These are phyloP conservation scores for Pyrus pyrifolia DNA, from an alignment of 306 rosid species.

Conservation along the genomic window DNA sequence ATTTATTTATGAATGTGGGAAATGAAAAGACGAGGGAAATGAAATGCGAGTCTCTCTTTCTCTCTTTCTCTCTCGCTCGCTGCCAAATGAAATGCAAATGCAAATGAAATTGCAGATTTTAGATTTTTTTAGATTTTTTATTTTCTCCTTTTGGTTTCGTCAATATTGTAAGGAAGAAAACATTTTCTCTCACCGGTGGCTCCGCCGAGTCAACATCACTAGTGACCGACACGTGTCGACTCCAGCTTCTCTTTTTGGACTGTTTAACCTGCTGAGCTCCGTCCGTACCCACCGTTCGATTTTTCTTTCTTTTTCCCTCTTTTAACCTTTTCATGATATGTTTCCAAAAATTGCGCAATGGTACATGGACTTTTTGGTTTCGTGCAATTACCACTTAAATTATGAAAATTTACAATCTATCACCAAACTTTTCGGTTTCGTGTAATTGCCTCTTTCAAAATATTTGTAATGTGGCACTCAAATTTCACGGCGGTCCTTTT, in stretches of 20 bases:
- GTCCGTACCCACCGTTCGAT: neutral
- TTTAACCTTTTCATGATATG: neutral
- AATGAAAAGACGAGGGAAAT: slow-evolving; percentile 41
- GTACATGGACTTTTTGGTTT: neutral
- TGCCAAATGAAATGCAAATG: slow-evolving; percentile 34
- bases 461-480: neutral
- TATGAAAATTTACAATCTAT: neutral
- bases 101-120: slow-evolving; percentile 14
- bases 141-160: neutral
- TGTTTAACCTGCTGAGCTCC: neutral
- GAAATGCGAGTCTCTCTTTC: neutral
- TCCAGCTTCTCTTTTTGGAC: slow-evolving; percentile 7
- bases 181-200: slow-evolving; percentile 34
- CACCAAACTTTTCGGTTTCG: neutral
- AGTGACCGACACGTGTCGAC: slow-evolving; percentile 19
- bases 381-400: neutral
- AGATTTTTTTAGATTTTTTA: neutral
- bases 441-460: too few species aligned
- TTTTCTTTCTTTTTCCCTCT: neutral
- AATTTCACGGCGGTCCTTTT: neutral
- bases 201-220: slow-evolving; percentile 33
- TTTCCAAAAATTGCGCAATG: neutral
- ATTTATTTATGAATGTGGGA: slow-evolving; percentile 28
- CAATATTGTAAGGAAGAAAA: slow-evolving; percentile 15
- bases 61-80: neutral